Base-by-base conservation (phyloP, 495 filamentous ascomycete genomes). In the Hypoxylon intermedium region DNA sequence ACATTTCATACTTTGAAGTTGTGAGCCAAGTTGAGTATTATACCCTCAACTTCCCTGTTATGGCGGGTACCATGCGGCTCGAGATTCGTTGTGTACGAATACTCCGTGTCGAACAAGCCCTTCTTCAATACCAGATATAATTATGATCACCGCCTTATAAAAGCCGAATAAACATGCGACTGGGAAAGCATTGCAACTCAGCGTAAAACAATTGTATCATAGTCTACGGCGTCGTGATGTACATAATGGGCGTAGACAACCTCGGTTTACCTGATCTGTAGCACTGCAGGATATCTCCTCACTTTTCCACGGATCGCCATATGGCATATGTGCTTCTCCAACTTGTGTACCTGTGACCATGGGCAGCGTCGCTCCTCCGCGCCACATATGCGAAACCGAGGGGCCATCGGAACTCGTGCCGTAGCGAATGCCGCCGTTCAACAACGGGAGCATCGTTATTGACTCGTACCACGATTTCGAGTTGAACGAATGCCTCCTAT, bases 401-500 rank as follows among this genome's bases (percentile, higher is more conserved):
- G 20, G 34, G 51, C 19, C 45, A 37, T 60, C 50, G 20, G 28
- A 36, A 42, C 11, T 15, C 53, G 9, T 16, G 12, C 3, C 46
- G n/a, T 11, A 42, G 23, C 7, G 28, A 42, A 58, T 75, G 72
- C 56, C 67, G 13, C 63, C 67, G 5, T 69, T 73, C 43, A 30
- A 66, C 15, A 65, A 50, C 6, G 71, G 72, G n/a, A 63, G 44
- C 13, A 65, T 74, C 33, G 50, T 65, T 13, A 64, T 76, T 34
- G 53, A 67, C 18, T 63, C 67, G 15, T 76, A 67, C 52, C 72
- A 74, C 13, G 72, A 76, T 37, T 74, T 70, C 52, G 67, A 76
- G 53, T 34, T 52, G 19, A 46, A 69, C 2, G 54, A 47, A 13
- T 73, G 72, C 28, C 43, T 72, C n/a, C 47, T 73, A 24, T 69